phyloP scores from a whole-genome alignment of 345 rosid genomes.

The Hibiscus syriacus region DNA sequence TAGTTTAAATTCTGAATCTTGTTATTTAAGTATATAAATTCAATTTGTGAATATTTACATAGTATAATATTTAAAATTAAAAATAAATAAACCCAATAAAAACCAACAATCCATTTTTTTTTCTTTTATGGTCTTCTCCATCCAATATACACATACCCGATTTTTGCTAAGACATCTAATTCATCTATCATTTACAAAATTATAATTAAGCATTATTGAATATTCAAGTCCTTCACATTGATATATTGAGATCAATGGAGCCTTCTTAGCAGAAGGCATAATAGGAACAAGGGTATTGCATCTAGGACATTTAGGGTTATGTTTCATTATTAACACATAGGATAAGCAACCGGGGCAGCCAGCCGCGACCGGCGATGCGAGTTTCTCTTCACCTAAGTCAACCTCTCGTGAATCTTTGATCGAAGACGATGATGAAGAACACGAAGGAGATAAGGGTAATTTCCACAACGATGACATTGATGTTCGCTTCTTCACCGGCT shows the following conservation, averaged over 20 bases:
- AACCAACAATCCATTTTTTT: too few relatives aligned
- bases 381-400: conserved; percentile 6
- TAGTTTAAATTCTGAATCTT: too few relatives aligned
- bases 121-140: too few relatives aligned
- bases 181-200: conserved; percentile 10
- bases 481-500: conserved; percentile 35
- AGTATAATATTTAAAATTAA: too few relatives aligned
- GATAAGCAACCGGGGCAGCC: conserved; percentile 84
- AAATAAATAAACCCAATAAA: too few relatives aligned
- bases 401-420: conserved; percentile 20
- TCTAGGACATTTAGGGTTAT: conserved; percentile 73
- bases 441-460: conserved; percentile 34
- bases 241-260: conserved; percentile 70
- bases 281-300: conserved; percentile 50
- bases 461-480: conserved; percentile 19
- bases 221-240: conserved; percentile 31
- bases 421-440: conserved; percentile 35
- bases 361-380: conserved; percentile 42
- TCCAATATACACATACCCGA: background rate
- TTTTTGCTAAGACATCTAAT: background rate
- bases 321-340: conserved; percentile 56
- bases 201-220: background rate
- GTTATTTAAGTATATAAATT: too few relatives aligned
- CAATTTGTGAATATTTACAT: too few relatives aligned
- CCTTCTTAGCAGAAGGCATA: conserved; percentile 46